phyloP scores from a whole-genome alignment of 257 asterid species.

The Apocynum venetum region DNA sequence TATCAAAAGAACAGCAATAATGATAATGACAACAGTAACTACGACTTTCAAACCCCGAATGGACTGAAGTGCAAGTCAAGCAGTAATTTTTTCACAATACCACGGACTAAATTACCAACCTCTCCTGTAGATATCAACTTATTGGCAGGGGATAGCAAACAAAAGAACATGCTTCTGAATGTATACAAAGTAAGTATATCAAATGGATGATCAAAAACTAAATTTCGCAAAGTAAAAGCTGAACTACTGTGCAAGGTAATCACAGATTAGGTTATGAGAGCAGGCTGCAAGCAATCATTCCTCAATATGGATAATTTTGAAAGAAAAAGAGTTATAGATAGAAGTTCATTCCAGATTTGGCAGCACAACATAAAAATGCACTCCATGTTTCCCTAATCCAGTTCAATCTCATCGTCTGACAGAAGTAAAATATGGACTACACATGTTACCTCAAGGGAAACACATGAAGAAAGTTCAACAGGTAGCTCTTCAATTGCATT shows the following conservation, averaged over 20 bases:
- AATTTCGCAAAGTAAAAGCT: not conserved
- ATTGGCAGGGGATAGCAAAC: not conserved
- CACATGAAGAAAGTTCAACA: constrained; percentile 67
- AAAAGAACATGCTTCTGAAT: not conserved
- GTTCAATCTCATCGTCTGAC: not conserved
- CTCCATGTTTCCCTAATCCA: not conserved
- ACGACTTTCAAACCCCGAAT: not conserved
- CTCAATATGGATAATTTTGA: not conserved
- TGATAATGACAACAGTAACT: not conserved
- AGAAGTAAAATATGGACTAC: not conserved
- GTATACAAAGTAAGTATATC: not conserved
- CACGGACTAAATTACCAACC: not conserved
- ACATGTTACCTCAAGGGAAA: constrained; percentile 65
- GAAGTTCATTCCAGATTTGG: not conserved
- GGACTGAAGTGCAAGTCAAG: not conserved
- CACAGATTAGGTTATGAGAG: not conserved
- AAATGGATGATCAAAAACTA: not conserved
- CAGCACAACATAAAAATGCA: not conserved
- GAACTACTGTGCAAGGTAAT: no score
- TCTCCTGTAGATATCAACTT: not conserved
- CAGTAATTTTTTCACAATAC: not conserved
- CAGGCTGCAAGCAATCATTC: not conserved
- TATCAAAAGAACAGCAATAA: not conserved
- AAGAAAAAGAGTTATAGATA: not conserved
- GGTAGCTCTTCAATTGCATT: constrained; percentile 82